These are phyloP conservation scores for Mycena pura DNA, from an alignment of 768 basidiomycete genomes.

Conservation along the genomic window DNA sequence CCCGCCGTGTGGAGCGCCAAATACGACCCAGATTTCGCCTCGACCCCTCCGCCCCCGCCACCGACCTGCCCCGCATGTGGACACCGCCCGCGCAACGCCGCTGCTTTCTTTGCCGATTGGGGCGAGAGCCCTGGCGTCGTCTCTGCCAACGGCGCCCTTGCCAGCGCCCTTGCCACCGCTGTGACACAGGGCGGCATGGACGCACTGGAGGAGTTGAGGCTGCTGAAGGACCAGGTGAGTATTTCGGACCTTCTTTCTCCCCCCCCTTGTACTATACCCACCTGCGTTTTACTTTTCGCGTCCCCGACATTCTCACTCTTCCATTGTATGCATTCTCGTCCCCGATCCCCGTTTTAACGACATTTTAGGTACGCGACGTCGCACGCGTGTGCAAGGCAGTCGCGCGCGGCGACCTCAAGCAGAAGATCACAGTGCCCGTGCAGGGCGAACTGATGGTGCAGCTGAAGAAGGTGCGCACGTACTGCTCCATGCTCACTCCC, in stretches of 20 bases:
- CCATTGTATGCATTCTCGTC: neutral
- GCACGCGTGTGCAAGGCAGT: conserved; percentile 77
- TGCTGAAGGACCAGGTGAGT: conserved; percentile 67
- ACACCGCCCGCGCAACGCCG: conserved; percentile 1
- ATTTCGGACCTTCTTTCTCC: neutral
- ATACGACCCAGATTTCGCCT: neutral
- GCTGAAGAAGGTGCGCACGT: conserved; percentile 53
- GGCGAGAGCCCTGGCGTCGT: conserved; percentile 45
- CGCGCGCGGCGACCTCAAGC: conserved; percentile 69
- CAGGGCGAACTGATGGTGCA: conserved; percentile 76
- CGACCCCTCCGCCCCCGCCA: neutral
- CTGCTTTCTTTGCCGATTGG: conserved; percentile 7
- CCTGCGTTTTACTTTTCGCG: neutral
- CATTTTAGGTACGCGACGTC: conserved; percentile 66
- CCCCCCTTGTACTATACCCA: neutral
- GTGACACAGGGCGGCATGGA: conserved; percentile 67
- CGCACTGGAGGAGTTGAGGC: conserved; percentile 70
- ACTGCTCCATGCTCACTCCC: neutral
- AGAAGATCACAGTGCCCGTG: conserved; percentile 74
- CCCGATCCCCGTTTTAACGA: neutral
- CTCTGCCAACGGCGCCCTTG: conserved; percentile 60
- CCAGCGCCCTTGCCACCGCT: conserved; percentile 58
- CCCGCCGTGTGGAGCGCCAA: no score
- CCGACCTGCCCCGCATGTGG: conserved; percentile 24
- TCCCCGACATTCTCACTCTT: neutral